Evolutionary conservation across 352 stramenopile species (phyloP), one percentile per base, ranked within the genome.

Genomic region (Pythium sukuiense): DNA sequence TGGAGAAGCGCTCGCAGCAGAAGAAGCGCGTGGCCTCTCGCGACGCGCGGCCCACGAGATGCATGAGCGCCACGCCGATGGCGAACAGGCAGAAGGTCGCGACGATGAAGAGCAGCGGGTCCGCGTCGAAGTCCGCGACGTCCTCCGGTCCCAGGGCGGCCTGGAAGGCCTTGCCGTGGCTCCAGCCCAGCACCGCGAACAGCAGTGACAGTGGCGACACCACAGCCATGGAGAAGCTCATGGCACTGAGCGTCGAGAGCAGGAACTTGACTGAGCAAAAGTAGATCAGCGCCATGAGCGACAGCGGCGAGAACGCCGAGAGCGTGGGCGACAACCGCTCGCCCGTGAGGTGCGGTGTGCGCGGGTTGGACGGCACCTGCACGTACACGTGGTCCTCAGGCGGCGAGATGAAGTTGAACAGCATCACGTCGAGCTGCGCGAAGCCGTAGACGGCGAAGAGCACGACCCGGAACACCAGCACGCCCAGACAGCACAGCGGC

Each of bases 201-300:
- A 81, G 32, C 5, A 87, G 61, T 20, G 71, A 76, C 48, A 74
- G 55, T 2, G 70, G 62, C 33, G 70, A 72, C 0, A 63, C 59
- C 26, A 85, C 53, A 12, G 79, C 67, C 58, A 85, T 48, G 30
- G 63, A 59, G 20, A 81, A 57, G 18, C 73, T 65, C 9, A 80
- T 6, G 0, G 66, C 57, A 43, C 79, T 88, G 30, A 87, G 65
- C 20, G 69, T 46, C 18, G 74, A 75, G 29, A 92, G 63, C 53
- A 69, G 59, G 32, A 84, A 76, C 64, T 92, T 92, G 62, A 88
- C 61, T 8, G 76, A 67, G 56, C 80, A 61, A 57, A 88, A 90
- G 63, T 92, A 92, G 46, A 90, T 72, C 61, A 89, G 76, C 71
- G 76, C 80, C 71, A 87, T 80, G 43, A 92, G 71, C 29, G 81